These are phyloP conservation scores for Dipsacomyces acuminosporus DNA, from an alignment of 371 early-diverging fungal genomes.

Conservation along the genomic window DNA sequence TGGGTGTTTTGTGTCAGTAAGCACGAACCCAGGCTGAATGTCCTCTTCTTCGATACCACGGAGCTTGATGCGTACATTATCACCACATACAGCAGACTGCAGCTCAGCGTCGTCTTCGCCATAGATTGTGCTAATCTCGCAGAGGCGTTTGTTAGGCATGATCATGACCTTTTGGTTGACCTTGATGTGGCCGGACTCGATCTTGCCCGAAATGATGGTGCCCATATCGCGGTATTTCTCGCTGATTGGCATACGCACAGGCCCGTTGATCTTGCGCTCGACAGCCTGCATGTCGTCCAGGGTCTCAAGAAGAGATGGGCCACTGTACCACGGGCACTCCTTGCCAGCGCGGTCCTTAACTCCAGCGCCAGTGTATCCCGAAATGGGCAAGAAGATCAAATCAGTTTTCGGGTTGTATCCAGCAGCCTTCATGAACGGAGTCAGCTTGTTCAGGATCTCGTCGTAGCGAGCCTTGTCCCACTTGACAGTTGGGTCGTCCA, in stretches of 20 bases:
- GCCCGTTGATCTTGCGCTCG: conserved; percentile 80
- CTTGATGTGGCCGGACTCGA: conserved; percentile 87
- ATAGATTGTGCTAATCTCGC: conserved; percentile 78
- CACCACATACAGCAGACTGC: conserved; percentile 77
- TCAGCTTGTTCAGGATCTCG: conserved; percentile 75
- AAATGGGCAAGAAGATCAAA: conserved; percentile 84
- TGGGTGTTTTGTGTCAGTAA: conserved; percentile 74
- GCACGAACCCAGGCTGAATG: conserved; percentile 78
- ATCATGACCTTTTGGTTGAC: conserved; percentile 77
- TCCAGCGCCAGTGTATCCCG: conserved; percentile 95
- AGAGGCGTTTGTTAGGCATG: conserved; percentile 82
- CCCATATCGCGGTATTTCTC: conserved; percentile 98
- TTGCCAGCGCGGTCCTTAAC: conserved; percentile 74
- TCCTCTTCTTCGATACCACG: conserved; percentile 94
- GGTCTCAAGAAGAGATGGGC: conserved; percentile 88
- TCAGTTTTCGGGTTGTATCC: conserved; percentile 92
- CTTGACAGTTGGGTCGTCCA: conserved; percentile 95
- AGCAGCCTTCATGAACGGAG: conserved; percentile 86
- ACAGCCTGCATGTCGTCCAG: conserved; percentile 75
- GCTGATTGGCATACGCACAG: conserved; percentile 89
- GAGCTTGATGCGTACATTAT: conserved; percentile 86
- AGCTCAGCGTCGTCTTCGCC: conserved; percentile 80
- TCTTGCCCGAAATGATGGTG: conserved; percentile 89
- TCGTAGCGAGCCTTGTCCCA: conserved; percentile 93
- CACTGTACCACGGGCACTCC: conserved; percentile 76